Evolutionary conservation across 2,329 filamentous ascomycete species (phyloP).

Genomic region (Botrytis elliptica): DNA sequence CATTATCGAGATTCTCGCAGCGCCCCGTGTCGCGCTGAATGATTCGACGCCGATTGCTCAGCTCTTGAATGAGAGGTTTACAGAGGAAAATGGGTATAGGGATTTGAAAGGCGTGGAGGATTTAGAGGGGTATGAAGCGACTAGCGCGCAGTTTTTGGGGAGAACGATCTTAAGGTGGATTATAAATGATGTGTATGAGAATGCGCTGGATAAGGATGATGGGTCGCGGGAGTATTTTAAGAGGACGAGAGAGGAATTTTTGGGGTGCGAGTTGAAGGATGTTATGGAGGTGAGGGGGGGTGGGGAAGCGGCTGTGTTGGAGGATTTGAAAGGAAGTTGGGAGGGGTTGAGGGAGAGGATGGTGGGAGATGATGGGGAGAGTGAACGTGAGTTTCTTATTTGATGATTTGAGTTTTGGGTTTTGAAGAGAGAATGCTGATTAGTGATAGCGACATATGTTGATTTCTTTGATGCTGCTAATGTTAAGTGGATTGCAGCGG

Average conservation of each 20-base stretch:
- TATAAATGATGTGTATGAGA: constrained; percentile 26
- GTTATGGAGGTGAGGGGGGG: constrained; percentile 22
- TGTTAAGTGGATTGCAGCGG: constrained; percentile 25
- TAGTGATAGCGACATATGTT: constrained; percentile 25
- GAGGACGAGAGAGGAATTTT: constrained; percentile 23
- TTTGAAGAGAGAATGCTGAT: neutral
- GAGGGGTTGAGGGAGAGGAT: constrained; percentile 26
- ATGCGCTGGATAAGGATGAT: constrained; percentile 26
- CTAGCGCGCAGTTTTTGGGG: neutral
- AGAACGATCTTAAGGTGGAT: constrained; percentile 23
- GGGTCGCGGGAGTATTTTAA: constrained; percentile 29
- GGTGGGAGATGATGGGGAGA: constrained; percentile 25
- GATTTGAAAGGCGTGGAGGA: constrained; percentile 25
- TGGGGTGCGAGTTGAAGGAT: constrained; percentile 20
- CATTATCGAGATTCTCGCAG: constrained; percentile 28
- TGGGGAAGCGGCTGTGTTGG: constrained; percentile 22
- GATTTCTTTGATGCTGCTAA: constrained; percentile 28
- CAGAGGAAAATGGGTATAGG: constrained; percentile 25
- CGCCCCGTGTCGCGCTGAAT: constrained; percentile 25
- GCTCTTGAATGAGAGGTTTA: constrained; percentile 29
- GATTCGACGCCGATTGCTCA: constrained; percentile 27
- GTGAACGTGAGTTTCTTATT: constrained; percentile 27
- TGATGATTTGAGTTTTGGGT: neutral
- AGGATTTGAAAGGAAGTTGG: constrained; percentile 25
- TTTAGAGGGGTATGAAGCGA: constrained; percentile 20